phyloP scores from a whole-genome alignment of 805 yeast species.

The Lipomyces kockii region DNA sequence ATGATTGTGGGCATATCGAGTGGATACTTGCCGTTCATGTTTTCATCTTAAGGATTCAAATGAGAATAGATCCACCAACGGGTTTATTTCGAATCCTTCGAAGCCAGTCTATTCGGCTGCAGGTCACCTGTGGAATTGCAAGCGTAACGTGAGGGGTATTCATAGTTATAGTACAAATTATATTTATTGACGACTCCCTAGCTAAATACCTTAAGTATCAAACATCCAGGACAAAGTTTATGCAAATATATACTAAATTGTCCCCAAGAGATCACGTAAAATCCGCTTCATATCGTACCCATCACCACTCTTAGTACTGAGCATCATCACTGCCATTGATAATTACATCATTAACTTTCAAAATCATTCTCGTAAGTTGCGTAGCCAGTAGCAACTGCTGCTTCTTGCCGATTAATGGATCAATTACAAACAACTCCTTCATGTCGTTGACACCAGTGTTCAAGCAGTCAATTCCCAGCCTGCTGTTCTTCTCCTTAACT shows the following conservation, averaged over 20 bases:
- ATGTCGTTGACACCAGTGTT: slow-evolving; percentile 88
- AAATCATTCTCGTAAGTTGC: slow-evolving; percentile 95
- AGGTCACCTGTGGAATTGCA: too few species aligned
- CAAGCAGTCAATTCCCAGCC: slow-evolving; percentile 91
- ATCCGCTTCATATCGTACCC: background rate
- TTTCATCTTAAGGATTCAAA: too few species aligned
- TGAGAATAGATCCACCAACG: too few species aligned
- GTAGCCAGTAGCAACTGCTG: slow-evolving; percentile 96
- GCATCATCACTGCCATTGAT: slow-evolving; percentile 79
- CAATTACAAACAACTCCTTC: slow-evolving; percentile 93
- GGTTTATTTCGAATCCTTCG: too few species aligned
- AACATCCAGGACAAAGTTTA: background rate
- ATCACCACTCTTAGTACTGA: slow-evolving; percentile 23
- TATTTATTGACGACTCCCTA: background rate
- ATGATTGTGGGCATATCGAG: too few species aligned
- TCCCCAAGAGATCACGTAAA: background rate
- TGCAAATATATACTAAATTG: background rate
- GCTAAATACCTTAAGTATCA: background rate
- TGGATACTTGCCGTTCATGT: too few species aligned
- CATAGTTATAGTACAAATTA: too few species aligned
- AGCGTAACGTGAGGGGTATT: too few species aligned
- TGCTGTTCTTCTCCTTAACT: slow-evolving; percentile 68
- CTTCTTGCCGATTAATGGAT: slow-evolving; percentile 95
- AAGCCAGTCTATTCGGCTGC: too few species aligned
- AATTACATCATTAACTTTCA: slow-evolving; percentile 95